phyloP scores from a whole-genome alignment of 164 flowering plant genomes.

The Berberis thunbergii region DNA sequence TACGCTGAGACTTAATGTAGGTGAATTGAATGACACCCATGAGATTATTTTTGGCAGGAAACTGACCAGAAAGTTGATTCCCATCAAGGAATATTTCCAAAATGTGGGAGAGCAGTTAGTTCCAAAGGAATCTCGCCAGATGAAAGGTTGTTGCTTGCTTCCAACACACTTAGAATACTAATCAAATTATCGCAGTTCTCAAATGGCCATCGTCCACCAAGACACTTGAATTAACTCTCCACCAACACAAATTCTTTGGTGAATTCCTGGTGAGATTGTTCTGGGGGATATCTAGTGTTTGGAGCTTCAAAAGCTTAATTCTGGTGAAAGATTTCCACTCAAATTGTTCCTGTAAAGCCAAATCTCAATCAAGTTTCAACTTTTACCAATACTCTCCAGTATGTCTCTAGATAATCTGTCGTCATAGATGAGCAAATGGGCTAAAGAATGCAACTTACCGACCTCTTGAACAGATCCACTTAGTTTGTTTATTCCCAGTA shows the following conservation, averaged over 20 bases:
- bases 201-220: conserved; percentile 55
- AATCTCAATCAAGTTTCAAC: conserved; percentile 19
- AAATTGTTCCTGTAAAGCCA: conserved; percentile 32
- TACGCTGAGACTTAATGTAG: conserved; percentile 37
- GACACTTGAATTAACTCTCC: conserved; percentile 26
- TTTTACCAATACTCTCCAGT: conserved; percentile 24
- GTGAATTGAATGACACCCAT: conserved; percentile 31
- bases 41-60: conserved; percentile 44
- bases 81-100: conserved; percentile 42
- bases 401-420: conserved; percentile 46
- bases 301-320: conserved; percentile 33
- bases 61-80: conserved; percentile 51
- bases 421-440: conserved; percentile 17
- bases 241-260: conserved; percentile 33
- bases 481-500: conserved; percentile 30
- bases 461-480: conserved; percentile 56
- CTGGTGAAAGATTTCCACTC: conserved; percentile 37
- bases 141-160: conserved; percentile 31
- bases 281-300: conserved; percentile 23
- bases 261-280: conserved; percentile 33
- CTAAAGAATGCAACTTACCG: conserved; percentile 35
- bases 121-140: conserved; percentile 47
- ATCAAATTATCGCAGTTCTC: conserved; percentile 38
- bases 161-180: conserved; percentile 31
- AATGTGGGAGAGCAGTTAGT: conserved; percentile 28